These are phyloP conservation scores for Bjerkandera adusta DNA, from an alignment of 1,284 basidiomycete species.

Conservation along the genomic window DNA sequence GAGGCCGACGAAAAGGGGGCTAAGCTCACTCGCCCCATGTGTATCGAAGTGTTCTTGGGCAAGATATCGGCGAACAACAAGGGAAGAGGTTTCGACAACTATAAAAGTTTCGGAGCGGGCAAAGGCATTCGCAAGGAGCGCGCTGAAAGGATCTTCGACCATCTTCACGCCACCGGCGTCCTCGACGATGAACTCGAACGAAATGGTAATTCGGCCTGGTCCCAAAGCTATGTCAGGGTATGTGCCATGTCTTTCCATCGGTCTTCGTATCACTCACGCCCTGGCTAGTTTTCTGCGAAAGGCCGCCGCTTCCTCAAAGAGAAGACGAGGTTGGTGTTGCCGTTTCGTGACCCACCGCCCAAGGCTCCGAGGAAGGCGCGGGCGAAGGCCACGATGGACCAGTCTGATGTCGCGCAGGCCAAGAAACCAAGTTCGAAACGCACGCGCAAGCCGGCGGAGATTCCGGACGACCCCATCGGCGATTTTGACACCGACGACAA, in stretches of 20 bases:
- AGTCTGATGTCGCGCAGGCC: not conserved
- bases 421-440: not conserved
- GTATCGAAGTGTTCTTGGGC: conserved; percentile 38
- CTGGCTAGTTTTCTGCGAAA: not conserved
- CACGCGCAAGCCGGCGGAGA: not conserved
- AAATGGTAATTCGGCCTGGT: not conserved
- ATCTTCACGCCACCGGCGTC: conserved; percentile 44
- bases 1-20: conserved; percentile 27
- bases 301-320: not conserved
- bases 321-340: not conserved
- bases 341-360: not conserved
- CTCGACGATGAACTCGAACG: conserved; percentile 21
- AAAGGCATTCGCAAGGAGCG: conserved; percentile 42
- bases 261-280: not conserved
- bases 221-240: not conserved
- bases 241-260: not conserved
- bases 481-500: not conserved
- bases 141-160: conserved; percentile 63
- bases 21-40: conserved; percentile 45
- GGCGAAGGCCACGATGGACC: not conserved
- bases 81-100: conserved; percentile 43
- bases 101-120: conserved; percentile 55
- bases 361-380: not conserved
- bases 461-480: conserved; percentile 12
- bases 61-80: conserved; percentile 60